phyloP scores from a whole-genome alignment of 805 yeast species.

The Candida nemodendra region DNA sequence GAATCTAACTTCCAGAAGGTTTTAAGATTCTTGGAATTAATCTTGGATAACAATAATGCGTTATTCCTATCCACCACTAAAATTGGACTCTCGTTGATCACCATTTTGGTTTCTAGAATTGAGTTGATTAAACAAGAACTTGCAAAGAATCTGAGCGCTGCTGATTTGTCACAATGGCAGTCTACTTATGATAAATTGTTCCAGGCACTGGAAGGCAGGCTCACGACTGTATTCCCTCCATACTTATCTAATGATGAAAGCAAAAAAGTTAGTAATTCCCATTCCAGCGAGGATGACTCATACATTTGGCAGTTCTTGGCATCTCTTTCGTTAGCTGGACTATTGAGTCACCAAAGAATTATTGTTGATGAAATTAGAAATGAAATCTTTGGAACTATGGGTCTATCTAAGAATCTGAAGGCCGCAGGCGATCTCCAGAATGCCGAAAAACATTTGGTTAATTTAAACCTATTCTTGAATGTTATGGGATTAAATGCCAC shows the following conservation, averaged over 20 bases:
- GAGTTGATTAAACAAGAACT: conserved; percentile 89
- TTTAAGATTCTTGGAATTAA: conserved; percentile 66
- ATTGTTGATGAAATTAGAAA: conserved; percentile 93
- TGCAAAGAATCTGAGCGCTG: conserved; percentile 43
- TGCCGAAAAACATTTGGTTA: conserved; percentile 57
- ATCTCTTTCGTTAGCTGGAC: conserved; percentile 87
- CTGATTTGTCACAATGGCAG: conserved; percentile 69
- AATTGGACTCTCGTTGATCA: conserved; percentile 81
- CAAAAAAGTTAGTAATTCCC: conserved; percentile 35
- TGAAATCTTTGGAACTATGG: conserved; percentile 86
- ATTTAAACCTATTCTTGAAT: conserved; percentile 87
- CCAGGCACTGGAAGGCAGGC: conserved; percentile 72
- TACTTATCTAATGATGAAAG: conserved; percentile 35
- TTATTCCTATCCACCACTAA: conserved; percentile 67
- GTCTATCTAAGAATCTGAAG: conserved; percentile 56
- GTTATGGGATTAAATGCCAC: conserved; percentile 96
- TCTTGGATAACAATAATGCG: conserved; percentile 69
- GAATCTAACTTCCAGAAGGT: conserved; percentile 80
- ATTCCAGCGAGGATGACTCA: conserved; percentile 55
- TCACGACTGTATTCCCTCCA: conserved; percentile 81
- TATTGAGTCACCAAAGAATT: conserved; percentile 84
- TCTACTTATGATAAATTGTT: conserved; percentile 79
- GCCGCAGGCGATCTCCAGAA: conserved; percentile 41
- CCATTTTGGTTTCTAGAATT: conserved; percentile 88
- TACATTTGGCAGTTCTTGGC: conserved; percentile 98